A percentile compares a stretch with the other conserved stretches of the same genome.
Conservation (phyloP, 352 stramenopile genomes). For the Thalassiosira gravida region DNA sequence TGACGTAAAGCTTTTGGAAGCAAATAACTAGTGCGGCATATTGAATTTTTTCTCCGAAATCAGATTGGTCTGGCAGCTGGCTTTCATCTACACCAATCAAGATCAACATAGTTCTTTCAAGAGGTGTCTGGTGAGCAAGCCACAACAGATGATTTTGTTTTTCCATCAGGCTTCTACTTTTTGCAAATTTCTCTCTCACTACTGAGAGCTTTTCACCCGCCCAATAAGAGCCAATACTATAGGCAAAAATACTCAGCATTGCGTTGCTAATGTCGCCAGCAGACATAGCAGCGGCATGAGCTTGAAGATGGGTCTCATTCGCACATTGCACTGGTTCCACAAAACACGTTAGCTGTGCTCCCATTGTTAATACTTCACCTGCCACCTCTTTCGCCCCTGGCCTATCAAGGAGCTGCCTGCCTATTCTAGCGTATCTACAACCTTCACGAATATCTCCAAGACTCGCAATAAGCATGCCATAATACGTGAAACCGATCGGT, state of each 20-base stretch:
- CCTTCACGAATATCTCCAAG: slow-evolving; percentile 22
- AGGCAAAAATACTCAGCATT: slow-evolving; percentile 15
- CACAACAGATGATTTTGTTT: slow-evolving; percentile 2
- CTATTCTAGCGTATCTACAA: slow-evolving; percentile 24
- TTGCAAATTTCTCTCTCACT: not conserved
- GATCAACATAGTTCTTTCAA: not conserved
- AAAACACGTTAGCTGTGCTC: slow-evolving; percentile 27
- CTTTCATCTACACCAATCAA: slow-evolving; percentile 12
- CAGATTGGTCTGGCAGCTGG: not conserved
- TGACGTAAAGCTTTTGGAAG: slow-evolving; percentile 12
- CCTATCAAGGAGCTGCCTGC: slow-evolving; percentile 14
- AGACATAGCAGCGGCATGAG: slow-evolving; percentile 15
- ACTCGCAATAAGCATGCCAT: slow-evolving; percentile 18
- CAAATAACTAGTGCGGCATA: not conserved
- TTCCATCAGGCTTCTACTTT: not conserved
- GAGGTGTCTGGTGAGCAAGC: not conserved
- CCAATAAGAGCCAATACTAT: slow-evolving; percentile 5
- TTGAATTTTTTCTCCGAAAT: slow-evolving; percentile 1
- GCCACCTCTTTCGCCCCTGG: slow-evolving; percentile 27
- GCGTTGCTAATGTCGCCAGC: slow-evolving; percentile 29
- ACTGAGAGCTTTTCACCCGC: slow-evolving; percentile 8
- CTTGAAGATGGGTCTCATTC: slow-evolving; percentile 26
- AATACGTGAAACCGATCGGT: slow-evolving; percentile 34
- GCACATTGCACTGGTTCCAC: slow-evolving; percentile 16
- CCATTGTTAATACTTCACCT: slow-evolving; percentile 16